These are phyloP conservation scores for Annulohypoxylon nitens DNA, from an alignment of 495 filamentous ascomycete species.

Conservation along the genomic window DNA sequence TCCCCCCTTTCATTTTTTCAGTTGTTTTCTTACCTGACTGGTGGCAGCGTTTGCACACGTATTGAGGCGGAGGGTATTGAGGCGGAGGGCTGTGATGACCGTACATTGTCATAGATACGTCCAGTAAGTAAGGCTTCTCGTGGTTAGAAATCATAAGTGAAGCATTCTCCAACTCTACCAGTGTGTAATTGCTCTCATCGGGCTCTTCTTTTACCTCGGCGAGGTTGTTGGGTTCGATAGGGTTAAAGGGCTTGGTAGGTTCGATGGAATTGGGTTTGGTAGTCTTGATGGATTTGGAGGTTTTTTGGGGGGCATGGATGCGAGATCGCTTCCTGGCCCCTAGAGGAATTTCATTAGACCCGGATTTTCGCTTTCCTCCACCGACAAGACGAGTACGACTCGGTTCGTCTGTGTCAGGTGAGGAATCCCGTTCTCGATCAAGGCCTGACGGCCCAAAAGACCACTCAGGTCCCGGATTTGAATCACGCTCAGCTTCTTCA, in stretches of 20 bases:
- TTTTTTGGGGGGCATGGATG: constrained; percentile 15
- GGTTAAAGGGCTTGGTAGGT: too few relatives aligned
- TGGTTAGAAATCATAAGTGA: neutral
- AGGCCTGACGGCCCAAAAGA: neutral
- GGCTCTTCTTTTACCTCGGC: neutral
- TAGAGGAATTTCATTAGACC: constrained; percentile 28
- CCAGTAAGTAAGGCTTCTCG: neutral
- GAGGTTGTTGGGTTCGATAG: too few relatives aligned
- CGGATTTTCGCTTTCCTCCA: constrained; percentile 16
- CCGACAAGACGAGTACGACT: neutral
- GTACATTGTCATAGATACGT: neutral
- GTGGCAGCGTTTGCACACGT: constrained; percentile 56
- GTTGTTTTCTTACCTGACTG: constrained; percentile 47
- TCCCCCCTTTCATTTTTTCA: neutral
- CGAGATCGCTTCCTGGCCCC: constrained; percentile 5
- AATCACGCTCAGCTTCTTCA: neutral
- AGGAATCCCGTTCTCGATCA: neutral
- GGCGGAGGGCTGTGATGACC: neutral
- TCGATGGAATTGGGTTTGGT: too few relatives aligned
- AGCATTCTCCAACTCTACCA: neutral
- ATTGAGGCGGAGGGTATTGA: constrained; percentile 43
- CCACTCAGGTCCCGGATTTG: neutral
- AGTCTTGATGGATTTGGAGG: neutral
- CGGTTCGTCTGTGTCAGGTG: neutral
- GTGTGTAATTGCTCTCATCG: neutral